phyloP scores from a whole-genome alignment of 83 land plant species.

The Isoetes engelmannii region DNA sequence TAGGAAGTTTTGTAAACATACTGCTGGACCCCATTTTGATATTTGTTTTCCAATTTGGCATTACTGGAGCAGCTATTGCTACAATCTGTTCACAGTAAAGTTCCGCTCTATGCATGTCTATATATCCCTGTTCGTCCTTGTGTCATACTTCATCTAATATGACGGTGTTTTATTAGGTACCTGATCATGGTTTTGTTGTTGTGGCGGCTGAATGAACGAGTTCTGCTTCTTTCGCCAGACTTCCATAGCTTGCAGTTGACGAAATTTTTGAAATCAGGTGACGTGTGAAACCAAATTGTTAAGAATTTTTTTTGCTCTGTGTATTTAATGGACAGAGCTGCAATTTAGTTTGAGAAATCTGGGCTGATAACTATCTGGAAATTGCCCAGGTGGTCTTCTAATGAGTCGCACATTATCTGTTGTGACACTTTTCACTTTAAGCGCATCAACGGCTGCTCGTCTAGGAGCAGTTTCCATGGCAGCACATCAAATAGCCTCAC shows the following conservation, averaged over 20 bases:
- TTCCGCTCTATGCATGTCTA: background rate
- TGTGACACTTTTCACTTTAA: background rate
- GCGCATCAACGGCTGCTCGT: conserved; percentile 3
- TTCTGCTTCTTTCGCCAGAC: conserved; percentile 56
- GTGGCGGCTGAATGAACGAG: conserved; percentile 49
- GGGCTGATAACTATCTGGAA: background rate
- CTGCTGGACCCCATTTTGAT: conserved; percentile 70
- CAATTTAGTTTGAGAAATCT: background rate
- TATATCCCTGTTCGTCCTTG: background rate
- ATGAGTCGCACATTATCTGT: background rate
- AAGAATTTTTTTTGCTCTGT: background rate
- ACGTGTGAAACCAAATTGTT: background rate
- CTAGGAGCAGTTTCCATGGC: conserved; percentile 3
- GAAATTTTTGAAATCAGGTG: background rate
- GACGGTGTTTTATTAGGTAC: conserved; percentile 38
- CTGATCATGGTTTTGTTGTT: conserved; percentile 45
- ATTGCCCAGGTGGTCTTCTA: conserved; percentile 5
- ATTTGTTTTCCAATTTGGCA: conserved; percentile 53
- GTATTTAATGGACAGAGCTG: background rate
- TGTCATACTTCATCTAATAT: background rate
- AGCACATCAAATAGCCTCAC: conserved; percentile 5
- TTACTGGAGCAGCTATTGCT: conserved; percentile 83
- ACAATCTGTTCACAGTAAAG: conserved; percentile 74
- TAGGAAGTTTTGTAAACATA: too few species aligned
- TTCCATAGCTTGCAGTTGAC: conserved; percentile 41